Base-by-base conservation (phyloP, 805 yeast genomes). In the Kluyveromyces siamensis region DNA sequence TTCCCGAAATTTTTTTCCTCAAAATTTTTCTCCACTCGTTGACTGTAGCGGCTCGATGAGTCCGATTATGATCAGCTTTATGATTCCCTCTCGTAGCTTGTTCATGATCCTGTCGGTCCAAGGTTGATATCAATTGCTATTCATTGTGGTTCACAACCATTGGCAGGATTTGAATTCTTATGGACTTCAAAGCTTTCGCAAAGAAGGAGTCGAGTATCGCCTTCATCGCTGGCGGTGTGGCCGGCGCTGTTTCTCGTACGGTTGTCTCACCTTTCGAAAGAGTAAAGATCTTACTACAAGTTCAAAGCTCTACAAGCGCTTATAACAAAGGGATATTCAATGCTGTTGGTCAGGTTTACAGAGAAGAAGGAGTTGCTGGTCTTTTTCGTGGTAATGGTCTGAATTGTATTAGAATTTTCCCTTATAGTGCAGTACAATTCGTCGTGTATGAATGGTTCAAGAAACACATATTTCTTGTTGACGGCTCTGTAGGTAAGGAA, bases 181-280 rank as follows among this genome's bases (percentile, higher is more conserved):
- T 43, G 45, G 45, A 44, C 25, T 18, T 48, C n/a, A 50, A 53
- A 39, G 19, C 46, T n/a, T 33, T 53, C n/a, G 44, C 57, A 21
- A 54, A 53, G 30, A 50, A 47, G 41, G 61, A 57, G 19, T 48
- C 61, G 19, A 56, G 51, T 37, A 50, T 56, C 30, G 61, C 89
- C 3, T 73, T 85, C 37, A 50, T 84, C 8, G 76, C 87, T 6
- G 95, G 95, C 14, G 93, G 93, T 7, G 58, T 81, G 8, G 91
- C 83, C 2, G 95, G 95, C 16, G 88, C 88, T 0, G 71, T 84
- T 0, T 86, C 96, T 1, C 73, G 98, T 48, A 91, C 98, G 0
- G 87, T 85, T 1, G 96, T 90, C 6, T 87, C 96, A 11, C 99
- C 99, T 1, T 81, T 91, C 67, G 99, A 91, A 65, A 73, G 99